These are phyloP conservation scores for Fusarium sp. DNA, from an alignment of 2,329 filamentous ascomycete genomes.

Conservation along the genomic window DNA sequence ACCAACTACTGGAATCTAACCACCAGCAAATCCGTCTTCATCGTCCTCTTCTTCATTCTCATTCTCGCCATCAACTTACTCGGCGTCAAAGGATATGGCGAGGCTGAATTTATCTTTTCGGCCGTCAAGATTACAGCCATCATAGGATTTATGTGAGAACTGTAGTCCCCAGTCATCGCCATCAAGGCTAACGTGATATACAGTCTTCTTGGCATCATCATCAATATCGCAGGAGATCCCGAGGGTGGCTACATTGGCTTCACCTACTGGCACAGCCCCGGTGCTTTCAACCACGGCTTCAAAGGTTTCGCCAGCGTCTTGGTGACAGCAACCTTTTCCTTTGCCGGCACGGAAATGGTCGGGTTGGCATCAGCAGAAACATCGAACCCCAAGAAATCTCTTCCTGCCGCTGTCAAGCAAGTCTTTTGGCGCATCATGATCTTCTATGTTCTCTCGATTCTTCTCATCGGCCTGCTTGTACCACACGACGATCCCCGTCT, in stretches of 20 bases:
- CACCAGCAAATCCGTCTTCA: constrained; percentile 76
- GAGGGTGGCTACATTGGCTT: constrained; percentile 80
- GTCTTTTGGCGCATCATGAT: constrained; percentile 93
- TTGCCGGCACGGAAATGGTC: constrained; percentile 78
- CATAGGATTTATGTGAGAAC: constrained; percentile 82
- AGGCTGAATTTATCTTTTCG: constrained; percentile 87
- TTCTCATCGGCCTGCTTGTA: constrained; percentile 82
- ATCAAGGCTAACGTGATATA: constrained; percentile 4
- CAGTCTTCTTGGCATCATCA: constrained; percentile 82
- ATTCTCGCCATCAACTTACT: constrained; percentile 87
- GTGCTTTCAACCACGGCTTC: constrained; percentile 82
- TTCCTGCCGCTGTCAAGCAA: constrained; percentile 89
- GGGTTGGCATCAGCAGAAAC: constrained; percentile 81
- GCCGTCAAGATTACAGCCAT: constrained; percentile 86
- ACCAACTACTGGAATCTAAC: constrained; percentile 78
- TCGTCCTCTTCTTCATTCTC: constrained; percentile 78
- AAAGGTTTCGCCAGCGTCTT: constrained; percentile 82
- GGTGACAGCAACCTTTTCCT: constrained; percentile 78
- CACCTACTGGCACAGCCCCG: constrained; percentile 77
- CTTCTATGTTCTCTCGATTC: constrained; percentile 86
- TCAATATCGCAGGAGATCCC: constrained; percentile 82
- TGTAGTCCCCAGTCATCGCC: background rate
- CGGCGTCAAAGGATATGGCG: constrained; percentile 86
- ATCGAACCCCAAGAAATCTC: constrained; percentile 77
- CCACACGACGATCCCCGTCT: constrained; percentile 74